Conservation (phyloP, 1,284 basidiomycete genomes). For the Austroboletus novae-zelandiae region DNA sequence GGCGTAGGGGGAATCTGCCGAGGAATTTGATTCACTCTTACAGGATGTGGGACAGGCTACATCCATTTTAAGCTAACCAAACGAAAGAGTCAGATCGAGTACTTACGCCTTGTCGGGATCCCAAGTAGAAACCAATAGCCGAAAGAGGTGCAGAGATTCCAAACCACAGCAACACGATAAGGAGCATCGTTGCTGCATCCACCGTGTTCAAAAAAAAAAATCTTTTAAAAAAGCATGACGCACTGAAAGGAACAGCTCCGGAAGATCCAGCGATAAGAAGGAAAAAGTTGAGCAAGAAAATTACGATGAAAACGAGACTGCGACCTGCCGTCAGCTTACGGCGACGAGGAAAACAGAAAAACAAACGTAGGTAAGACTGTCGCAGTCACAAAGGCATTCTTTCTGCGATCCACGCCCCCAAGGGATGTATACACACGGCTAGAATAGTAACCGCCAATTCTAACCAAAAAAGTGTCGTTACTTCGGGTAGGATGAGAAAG, state of each 20-base stretch:
- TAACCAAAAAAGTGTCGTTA: conserved; percentile 25
- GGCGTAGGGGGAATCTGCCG: conserved; percentile 85
- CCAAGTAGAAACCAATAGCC: conserved; percentile 72
- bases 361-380: conserved; percentile 83
- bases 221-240: conserved; percentile 13
- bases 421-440: conserved; percentile 82
- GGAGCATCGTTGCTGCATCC: conserved; percentile 74
- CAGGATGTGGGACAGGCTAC: conserved; percentile 74
- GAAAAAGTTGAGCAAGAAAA: conserved; percentile 87
- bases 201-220: background rate
- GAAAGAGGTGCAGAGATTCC: conserved; percentile 89
- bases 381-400: conserved; percentile 87
- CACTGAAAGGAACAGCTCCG: conserved; percentile 94
- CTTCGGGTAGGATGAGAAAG: background rate
- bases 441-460: conserved; percentile 88
- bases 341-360: background rate
- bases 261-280: conserved; percentile 85
- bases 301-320: conserved; percentile 76
- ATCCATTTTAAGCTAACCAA: conserved; percentile 5
- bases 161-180: conserved; percentile 94
- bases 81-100: background rate
- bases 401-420: conserved; percentile 78
- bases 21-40: conserved; percentile 91
- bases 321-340: conserved; percentile 5
- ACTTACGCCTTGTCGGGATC: conserved; percentile 84